These are phyloP conservation scores for Glycine latifolia DNA, from an alignment of 306 rosid species.

Conservation along the genomic window DNA sequence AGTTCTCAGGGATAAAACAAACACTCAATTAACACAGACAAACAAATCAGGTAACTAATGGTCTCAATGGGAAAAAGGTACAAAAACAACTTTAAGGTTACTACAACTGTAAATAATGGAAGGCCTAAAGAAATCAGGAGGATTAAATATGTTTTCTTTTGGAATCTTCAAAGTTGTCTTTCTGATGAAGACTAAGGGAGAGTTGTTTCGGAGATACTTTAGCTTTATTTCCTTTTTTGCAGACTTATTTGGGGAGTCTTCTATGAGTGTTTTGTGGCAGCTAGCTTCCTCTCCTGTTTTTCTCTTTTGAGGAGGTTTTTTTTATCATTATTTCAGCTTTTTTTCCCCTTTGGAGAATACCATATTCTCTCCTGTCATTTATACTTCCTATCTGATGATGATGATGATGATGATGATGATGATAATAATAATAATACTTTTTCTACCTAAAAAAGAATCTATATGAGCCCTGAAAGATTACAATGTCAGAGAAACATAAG, in stretches of 20 bases:
- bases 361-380: background rate
- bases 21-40: constrained; percentile 10
- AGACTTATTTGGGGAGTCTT: background rate
- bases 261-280: background rate
- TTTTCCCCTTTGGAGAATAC: background rate
- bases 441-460: background rate
- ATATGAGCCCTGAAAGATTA: background rate
- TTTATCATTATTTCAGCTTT: too few relatives aligned
- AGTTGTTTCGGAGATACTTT: background rate
- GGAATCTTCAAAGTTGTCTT: background rate
- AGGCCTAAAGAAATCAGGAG: background rate
- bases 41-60: background rate
- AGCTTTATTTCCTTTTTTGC: background rate
- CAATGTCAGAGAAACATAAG: background rate
- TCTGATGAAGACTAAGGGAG: background rate
- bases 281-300: constrained; percentile 6
- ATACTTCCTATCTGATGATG: background rate
- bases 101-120: background rate
- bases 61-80: background rate
- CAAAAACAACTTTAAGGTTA: background rate
- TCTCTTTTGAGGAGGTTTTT: background rate
- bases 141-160: background rate
- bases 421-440: background rate
- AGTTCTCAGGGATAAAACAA: constrained; percentile 3
- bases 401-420: background rate